A percentile compares a stretch with the other conserved stretches of the same genome.
Evolutionary conservation across 2,329 filamentous ascomycete genomes (phyloP).

Genomic region (Alternaria ventricosa): DNA sequence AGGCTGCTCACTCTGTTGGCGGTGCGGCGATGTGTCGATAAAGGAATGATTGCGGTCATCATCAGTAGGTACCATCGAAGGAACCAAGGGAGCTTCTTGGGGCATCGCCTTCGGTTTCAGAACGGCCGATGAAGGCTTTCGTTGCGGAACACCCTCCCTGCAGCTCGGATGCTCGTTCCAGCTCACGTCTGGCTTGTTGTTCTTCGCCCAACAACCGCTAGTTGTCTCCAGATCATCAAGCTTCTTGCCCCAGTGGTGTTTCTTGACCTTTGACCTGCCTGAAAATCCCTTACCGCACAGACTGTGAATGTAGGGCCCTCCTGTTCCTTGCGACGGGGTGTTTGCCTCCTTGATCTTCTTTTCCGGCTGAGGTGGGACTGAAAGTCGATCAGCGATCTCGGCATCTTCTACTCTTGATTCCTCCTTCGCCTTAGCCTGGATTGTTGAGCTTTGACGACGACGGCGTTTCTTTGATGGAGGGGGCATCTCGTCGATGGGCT

Average conservation of each 20-base stretch:
- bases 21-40: constrained; percentile 2
- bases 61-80: constrained; percentile 25
- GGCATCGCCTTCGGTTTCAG: not conserved
- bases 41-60: constrained; percentile 18
- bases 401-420: not conserved
- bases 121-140: not conserved
- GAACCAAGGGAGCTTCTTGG: constrained; percentile 10
- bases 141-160: constrained; percentile 4
- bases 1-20: not conserved
- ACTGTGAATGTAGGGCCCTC: constrained; percentile 29
- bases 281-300: constrained; percentile 40
- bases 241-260: constrained; percentile 43
- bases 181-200: constrained; percentile 34
- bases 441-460: not conserved
- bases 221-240: constrained; percentile 28
- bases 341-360: not conserved
- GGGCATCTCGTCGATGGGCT: constrained; percentile 12
- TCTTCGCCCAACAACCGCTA: constrained; percentile 43
- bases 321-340: not conserved
- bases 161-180: constrained; percentile 45
- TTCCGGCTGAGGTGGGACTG: not conserved
- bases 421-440: not conserved
- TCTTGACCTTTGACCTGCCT: constrained; percentile 35
- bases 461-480: constrained; percentile 10
- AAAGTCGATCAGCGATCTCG: not conserved